Conservation (phyloP, 2,329 filamentous ascomycete species). For the Pseudogymnoascus sp. region DNA sequence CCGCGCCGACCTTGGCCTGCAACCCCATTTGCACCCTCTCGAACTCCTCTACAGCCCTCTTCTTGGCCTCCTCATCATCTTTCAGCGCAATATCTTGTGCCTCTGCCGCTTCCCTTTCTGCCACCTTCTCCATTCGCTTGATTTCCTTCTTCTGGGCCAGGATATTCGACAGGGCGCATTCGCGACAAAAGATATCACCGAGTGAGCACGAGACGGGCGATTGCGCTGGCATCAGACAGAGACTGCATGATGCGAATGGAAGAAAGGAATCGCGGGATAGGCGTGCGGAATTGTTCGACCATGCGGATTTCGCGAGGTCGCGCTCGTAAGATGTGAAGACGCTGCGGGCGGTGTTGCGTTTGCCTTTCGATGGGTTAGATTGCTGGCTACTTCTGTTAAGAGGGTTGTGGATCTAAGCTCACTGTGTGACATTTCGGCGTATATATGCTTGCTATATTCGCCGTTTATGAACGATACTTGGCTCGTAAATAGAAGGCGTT, state of each 20-base stretch:
- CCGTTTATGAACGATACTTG: background rate
- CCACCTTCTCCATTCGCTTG: slow-evolving; percentile 65
- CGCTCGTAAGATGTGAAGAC: slow-evolving; percentile 95
- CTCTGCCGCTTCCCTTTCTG: slow-evolving; percentile 55
- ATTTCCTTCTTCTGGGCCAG: slow-evolving; percentile 87
- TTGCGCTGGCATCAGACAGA: slow-evolving; percentile 76
- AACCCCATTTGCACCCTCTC: slow-evolving; percentile 73
- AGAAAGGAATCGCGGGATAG: slow-evolving; percentile 87
- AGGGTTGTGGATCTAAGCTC: slow-evolving; percentile 21
- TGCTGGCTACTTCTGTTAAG: background rate
- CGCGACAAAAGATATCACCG: slow-evolving; percentile 90
- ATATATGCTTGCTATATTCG: background rate
- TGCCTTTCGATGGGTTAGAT: slow-evolving; percentile 41
- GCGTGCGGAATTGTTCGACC: slow-evolving; percentile 76
- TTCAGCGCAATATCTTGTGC: slow-evolving; percentile 51
- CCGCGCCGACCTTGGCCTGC: slow-evolving; percentile 32
- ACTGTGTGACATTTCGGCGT: slow-evolving; percentile 43
- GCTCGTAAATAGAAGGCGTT: background rate
- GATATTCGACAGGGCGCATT: slow-evolving; percentile 89
- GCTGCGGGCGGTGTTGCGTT: slow-evolving; percentile 83
- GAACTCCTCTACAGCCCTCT: slow-evolving; percentile 70
- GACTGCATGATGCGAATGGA: slow-evolving; percentile 77
- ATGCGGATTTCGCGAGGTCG: slow-evolving; percentile 69
- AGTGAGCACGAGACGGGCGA: slow-evolving; percentile 76
- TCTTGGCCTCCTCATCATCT: slow-evolving; percentile 61